Conservation (phyloP, 148 eudicot species). For the Agrostemma githago region DNA sequence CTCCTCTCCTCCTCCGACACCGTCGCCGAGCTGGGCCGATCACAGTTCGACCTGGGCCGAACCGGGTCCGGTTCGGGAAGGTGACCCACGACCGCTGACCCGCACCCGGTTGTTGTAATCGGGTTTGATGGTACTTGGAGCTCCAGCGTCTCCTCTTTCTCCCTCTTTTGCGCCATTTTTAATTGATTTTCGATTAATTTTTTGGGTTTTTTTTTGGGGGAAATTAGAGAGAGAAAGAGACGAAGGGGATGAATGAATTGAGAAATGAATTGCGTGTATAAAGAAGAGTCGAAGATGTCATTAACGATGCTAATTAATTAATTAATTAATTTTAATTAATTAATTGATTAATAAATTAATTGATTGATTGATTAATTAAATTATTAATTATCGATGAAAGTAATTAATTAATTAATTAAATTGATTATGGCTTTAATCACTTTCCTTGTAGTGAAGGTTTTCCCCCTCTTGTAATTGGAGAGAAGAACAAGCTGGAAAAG, state of each 20-base stretch:
- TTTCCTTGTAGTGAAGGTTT: not conserved
- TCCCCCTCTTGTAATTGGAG: not conserved
- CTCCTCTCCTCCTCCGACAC: not conserved
- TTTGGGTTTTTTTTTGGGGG: not conserved
- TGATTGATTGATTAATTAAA: not conserved
- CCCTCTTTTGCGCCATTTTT: constrained; percentile 6
- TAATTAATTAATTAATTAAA: too few relatives aligned
- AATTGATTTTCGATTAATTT: too few relatives aligned
- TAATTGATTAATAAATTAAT: too few relatives aligned
- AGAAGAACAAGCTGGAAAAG: constrained; percentile 5
- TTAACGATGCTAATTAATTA: too few relatives aligned
- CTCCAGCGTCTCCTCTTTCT: constrained; percentile 3
- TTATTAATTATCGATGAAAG: too few relatives aligned
- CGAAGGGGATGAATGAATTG: not conserved
- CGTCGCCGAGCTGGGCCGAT: constrained; percentile 5
- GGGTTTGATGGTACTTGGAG: not conserved
- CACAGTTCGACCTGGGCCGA: constrained; percentile 12
- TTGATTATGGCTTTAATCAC: not conserved
- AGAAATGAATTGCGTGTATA: not conserved
- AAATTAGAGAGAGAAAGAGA: not conserved
- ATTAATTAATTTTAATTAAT: too few relatives aligned
- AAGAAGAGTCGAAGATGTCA: not conserved
- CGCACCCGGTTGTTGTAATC: not conserved
- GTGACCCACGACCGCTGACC: not conserved
- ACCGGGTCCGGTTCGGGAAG: not conserved